Evolutionary conservation across 192 early-diverging fungal genomes (phyloP).

Genomic region (Phycomyces blakesleeanus): DNA sequence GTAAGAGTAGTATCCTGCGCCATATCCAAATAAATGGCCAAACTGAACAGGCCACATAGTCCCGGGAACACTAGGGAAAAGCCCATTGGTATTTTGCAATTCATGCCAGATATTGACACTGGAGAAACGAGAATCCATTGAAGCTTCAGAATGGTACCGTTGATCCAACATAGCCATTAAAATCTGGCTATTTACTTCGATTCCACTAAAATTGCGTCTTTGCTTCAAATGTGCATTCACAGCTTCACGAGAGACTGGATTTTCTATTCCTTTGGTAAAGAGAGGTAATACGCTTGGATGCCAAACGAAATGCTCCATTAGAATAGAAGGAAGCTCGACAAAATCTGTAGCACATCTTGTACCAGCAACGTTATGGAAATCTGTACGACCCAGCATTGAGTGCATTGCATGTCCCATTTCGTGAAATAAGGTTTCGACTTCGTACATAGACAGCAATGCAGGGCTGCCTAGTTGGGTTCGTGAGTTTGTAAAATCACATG

Average conservation of each 20-base stretch:
- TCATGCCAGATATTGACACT: conserved; percentile 53
- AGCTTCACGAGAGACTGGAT: conserved; percentile 52
- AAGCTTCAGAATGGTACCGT: conserved; percentile 68
- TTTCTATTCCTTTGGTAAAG: conserved; percentile 71
- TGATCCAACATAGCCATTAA: conserved; percentile 92
- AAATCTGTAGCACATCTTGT: conserved; percentile 94
- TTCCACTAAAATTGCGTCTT: conserved; percentile 54
- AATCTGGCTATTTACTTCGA: conserved; percentile 86
- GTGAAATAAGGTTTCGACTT: conserved; percentile 96
- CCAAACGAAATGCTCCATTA: conserved; percentile 90
- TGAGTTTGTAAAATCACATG: conserved; percentile 64
- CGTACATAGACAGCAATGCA: conserved; percentile 65
- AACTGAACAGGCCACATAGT: conserved; percentile 92
- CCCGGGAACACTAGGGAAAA: conserved; percentile 66
- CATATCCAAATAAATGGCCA: conserved; percentile 87
- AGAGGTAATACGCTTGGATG: conserved; percentile 67
- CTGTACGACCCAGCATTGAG: conserved; percentile 92
- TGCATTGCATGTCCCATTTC: conserved; percentile 99
- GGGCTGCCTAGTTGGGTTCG: conserved; percentile 34
- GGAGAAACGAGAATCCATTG: conserved; percentile 45
- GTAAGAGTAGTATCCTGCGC: conserved; percentile 94
- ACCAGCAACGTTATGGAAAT: conserved; percentile 94
- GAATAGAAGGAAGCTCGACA: conserved; percentile 94
- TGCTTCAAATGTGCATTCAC: conserved; percentile 51
- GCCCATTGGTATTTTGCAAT: conserved; percentile 57